Conservation (phyloP, 1,284 basidiomycete genomes). For the Rhodotorula sp. region DNA sequence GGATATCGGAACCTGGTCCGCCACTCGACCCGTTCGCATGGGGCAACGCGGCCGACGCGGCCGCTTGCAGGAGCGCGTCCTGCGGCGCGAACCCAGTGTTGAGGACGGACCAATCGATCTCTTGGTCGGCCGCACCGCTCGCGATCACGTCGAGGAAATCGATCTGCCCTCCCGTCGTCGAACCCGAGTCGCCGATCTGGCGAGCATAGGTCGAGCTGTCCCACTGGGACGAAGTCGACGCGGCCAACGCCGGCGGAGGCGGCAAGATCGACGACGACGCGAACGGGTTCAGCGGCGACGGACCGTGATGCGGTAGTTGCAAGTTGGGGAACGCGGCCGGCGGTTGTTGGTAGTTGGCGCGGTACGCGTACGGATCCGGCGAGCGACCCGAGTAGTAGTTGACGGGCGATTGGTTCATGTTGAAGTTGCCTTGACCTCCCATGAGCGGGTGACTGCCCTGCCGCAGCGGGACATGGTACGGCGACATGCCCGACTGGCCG, state of each 20-base stretch:
- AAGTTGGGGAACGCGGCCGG: conserved; percentile 19
- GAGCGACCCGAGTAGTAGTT: conserved; percentile 30
- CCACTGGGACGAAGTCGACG: conserved; percentile 21
- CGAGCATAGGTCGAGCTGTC: conserved; percentile 26
- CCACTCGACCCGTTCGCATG: neutral
- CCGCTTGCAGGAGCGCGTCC: conserved; percentile 1
- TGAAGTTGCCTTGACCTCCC: conserved; percentile 19
- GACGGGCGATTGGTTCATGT: conserved; percentile 1
- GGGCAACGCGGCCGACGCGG: neutral
- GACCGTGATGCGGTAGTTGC: conserved; percentile 20
- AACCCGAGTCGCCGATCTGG: conserved; percentile 20
- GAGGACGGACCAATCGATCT: conserved; percentile 38
- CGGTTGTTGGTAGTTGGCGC: conserved; percentile 7
- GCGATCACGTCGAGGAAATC: conserved; percentile 37
- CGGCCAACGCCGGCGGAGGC: neutral
- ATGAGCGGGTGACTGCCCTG: conserved; percentile 14
- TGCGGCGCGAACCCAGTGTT: conserved; percentile 17
- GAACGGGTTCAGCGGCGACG: conserved; percentile 26
- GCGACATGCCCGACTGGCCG: conserved; percentile 9
- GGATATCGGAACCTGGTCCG: neutral
- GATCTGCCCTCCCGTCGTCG: conserved; percentile 1
- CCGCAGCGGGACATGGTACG: conserved; percentile 21
- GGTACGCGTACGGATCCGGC: conserved; percentile 18
- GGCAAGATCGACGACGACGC: conserved; percentile 4
- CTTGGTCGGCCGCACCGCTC: conserved; percentile 18